Conservation (phyloP, 2,329 filamentous ascomycete species). For the Aschersonia sp. region DNA sequence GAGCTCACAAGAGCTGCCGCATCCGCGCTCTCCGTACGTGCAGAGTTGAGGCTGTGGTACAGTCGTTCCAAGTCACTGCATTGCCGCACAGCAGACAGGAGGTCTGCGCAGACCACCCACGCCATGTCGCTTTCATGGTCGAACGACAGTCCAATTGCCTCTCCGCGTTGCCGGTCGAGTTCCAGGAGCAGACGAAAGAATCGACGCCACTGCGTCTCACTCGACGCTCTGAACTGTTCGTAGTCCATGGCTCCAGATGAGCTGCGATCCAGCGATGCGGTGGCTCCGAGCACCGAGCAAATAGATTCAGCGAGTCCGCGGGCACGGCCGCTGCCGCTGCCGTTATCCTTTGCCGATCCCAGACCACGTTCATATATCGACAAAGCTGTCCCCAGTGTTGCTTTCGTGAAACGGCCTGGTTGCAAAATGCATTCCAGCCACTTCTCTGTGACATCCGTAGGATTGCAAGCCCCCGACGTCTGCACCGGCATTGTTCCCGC, state of each 20-base stretch:
- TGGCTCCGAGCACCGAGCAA: constrained; percentile 55
- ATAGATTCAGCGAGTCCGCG: constrained; percentile 61
- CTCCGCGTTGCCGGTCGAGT: constrained; percentile 71
- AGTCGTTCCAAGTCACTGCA: constrained; percentile 68
- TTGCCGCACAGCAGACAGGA: constrained; percentile 62
- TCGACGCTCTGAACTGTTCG: constrained; percentile 56
- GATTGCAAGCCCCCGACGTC: constrained; percentile 45
- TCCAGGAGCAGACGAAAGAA: constrained; percentile 80
- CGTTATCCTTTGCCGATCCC: constrained; percentile 15
- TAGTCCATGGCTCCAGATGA: constrained; percentile 57
- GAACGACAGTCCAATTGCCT: constrained; percentile 63
- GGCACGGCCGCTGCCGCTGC: constrained; percentile 19
- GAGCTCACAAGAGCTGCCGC: constrained; percentile 52
- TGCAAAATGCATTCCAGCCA: constrained; percentile 77
- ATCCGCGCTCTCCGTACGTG: constrained; percentile 37
- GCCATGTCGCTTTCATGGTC: constrained; percentile 58
- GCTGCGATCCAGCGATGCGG: constrained; percentile 48
- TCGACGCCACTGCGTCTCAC: constrained; percentile 74
- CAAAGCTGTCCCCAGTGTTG: constrained; percentile 72
- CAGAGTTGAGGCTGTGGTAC: constrained; percentile 46
- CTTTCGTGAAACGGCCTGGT: constrained; percentile 66
- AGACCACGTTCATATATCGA: constrained; percentile 62
- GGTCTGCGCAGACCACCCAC: constrained; percentile 76
- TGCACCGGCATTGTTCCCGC: constrained; percentile 38
- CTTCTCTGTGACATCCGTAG: constrained; percentile 60